Conservation (phyloP, 495 filamentous ascomycete genomes). For the Podospora australis region DNA sequence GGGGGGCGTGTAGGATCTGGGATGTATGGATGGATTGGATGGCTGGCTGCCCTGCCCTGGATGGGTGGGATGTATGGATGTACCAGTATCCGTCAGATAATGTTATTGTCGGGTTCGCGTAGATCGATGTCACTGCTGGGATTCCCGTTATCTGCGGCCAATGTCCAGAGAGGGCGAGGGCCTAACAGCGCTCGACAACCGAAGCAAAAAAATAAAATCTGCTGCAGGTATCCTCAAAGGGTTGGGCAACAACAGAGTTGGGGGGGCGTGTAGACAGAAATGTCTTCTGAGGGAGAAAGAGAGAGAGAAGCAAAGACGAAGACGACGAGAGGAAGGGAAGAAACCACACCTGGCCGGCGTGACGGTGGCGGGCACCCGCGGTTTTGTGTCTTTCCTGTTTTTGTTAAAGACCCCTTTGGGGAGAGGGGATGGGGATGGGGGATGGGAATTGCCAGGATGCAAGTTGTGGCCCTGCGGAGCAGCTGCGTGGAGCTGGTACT, state of each 20-base stretch:
- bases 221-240: neutral
- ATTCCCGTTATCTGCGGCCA: neutral
- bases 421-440: neutral
- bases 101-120: neutral
- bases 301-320: neutral
- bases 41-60: too few relatives aligned
- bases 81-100: too few relatives aligned
- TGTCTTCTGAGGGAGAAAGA: neutral
- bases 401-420: slow-evolving; percentile 1
- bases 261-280: neutral
- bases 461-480: too few relatives aligned
- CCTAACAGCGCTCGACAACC: slow-evolving; percentile 5
- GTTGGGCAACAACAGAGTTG: neutral
- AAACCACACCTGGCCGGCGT: too few relatives aligned
- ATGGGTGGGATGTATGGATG: too few relatives aligned
- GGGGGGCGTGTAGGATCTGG: too few relatives aligned
- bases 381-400: slow-evolving; percentile 20
- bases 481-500: too few relatives aligned
- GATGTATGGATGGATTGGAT: too few relatives aligned
- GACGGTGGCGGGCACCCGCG: slow-evolving; percentile 9
- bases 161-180: neutral
- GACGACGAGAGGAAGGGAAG: neutral
- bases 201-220: too few relatives aligned
- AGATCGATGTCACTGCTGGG: neutral
- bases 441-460: slow-evolving; percentile 1